Percentiles rank a stretch among this genome's conserved stretches.
Conservation (phyloP, 2,329 filamentous ascomycete genomes). For the Apiospora sp. region DNA sequence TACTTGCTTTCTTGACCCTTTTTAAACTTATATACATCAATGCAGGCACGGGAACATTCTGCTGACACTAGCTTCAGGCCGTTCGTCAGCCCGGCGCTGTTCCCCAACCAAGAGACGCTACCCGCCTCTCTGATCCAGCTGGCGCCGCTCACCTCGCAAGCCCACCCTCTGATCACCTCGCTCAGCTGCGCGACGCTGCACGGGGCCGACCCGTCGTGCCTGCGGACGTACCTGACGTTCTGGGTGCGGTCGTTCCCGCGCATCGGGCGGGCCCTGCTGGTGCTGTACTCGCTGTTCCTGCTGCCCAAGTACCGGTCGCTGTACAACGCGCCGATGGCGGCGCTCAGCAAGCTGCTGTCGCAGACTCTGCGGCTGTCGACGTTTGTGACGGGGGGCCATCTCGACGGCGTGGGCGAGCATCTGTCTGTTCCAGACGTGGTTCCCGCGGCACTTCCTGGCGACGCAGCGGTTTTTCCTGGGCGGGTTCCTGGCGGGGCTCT, state of each 20-base stretch:
- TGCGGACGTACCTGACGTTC: constrained; percentile 86
- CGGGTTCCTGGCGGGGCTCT: constrained; percentile 84
- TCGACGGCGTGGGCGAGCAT: constrained; percentile 88
- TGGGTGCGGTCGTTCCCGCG: constrained; percentile 84
- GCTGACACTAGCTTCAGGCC: constrained; percentile 53
- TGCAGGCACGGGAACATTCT: background rate
- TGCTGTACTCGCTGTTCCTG: constrained; percentile 76
- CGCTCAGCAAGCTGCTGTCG: constrained; percentile 71
- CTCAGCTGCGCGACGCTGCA: constrained; percentile 92
- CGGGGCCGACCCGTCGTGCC: constrained; percentile 85
- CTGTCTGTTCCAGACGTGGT: constrained; percentile 83
- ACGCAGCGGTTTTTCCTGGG: constrained; percentile 91
- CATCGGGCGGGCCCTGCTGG: constrained; percentile 78
- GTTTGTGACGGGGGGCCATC: constrained; percentile 83
- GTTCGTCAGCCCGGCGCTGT: constrained; percentile 86
- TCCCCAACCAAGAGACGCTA: constrained; percentile 75
- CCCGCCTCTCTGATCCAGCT: constrained; percentile 72
- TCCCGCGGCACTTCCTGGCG: constrained; percentile 78
- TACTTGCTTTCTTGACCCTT: constrained; percentile 34
- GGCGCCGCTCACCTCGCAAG: constrained; percentile 79
- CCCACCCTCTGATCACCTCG: constrained; percentile 85
- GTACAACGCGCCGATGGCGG: constrained; percentile 72
- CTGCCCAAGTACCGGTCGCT: constrained; percentile 73
- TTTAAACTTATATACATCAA: no score
- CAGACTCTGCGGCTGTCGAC: constrained; percentile 77